Percentiles rank a stretch among this genome's conserved stretches.
Evolutionary conservation across 805 yeast species (phyloP).

Genomic region (Kazachstania viticola): DNA sequence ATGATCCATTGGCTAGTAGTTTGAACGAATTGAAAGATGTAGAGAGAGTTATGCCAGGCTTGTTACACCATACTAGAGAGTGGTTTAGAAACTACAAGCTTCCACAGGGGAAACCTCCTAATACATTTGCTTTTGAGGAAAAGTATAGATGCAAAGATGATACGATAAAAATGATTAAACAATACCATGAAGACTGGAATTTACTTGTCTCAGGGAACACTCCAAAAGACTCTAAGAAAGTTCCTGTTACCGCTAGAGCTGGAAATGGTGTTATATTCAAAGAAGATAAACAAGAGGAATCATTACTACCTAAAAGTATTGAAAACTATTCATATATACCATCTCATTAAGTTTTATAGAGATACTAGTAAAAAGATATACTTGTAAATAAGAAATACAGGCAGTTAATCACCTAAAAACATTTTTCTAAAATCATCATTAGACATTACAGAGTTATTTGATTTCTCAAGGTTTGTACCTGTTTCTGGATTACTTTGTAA

Average conservation of each 20-base stretch:
- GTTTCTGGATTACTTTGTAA: not conserved
- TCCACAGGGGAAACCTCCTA: conserved; percentile 71
- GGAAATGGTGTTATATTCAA: conserved; percentile 34
- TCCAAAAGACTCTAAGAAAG: conserved; percentile 10
- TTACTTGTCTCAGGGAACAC: conserved; percentile 34
- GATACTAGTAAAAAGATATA: not conserved
- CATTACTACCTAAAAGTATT: no score
- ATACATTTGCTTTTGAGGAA: conserved; percentile 66
- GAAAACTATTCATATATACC: no score
- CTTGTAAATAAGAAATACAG: not conserved
- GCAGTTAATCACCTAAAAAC: no score
- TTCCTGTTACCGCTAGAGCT: conserved; percentile 37
- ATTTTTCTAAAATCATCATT: conserved; percentile 31
- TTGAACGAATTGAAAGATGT: conserved; percentile 60
- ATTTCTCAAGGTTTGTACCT: no score
- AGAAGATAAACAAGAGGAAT: no score
- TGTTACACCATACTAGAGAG: conserved; percentile 51
- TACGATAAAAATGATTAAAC: conserved; percentile 49
- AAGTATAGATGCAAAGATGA: conserved; percentile 45
- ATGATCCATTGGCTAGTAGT: conserved; percentile 52
- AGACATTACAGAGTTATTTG: conserved; percentile 15
- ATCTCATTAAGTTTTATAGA: no score
- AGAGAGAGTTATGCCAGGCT: conserved; percentile 54
- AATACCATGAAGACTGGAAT: conserved; percentile 63
- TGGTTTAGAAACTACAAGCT: conserved; percentile 82